Percentiles rank a stretch among this genome's conserved stretches.
Conservation (phyloP, 202 grass and related monocot genomes). For the Zizania palustris region DNA sequence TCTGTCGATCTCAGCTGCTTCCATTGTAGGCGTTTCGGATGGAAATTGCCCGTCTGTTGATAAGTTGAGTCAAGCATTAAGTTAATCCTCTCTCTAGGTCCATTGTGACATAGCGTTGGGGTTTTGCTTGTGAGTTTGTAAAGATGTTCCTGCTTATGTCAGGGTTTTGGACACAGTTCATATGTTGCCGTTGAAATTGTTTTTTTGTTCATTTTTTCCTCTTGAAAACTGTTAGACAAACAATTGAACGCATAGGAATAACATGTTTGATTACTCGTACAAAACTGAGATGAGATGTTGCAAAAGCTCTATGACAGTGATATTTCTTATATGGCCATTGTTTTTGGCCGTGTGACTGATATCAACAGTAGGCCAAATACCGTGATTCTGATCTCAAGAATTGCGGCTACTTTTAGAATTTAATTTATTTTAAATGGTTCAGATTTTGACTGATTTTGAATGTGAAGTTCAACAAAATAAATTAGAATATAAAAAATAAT, state of each 20-base stretch:
- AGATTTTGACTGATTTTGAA: no score
- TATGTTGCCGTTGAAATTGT: constrained; percentile 30
- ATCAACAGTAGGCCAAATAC: no score
- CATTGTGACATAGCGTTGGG: constrained; percentile 41
- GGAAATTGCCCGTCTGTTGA: constrained; percentile 29
- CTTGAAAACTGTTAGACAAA: not conserved
- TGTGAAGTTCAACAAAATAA: no score
- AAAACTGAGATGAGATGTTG: not conserved
- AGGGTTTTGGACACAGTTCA: constrained; percentile 19
- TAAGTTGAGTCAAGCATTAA: not conserved
- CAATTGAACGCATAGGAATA: not conserved
- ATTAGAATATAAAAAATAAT: no score
- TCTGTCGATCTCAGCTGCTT: constrained; percentile 33
- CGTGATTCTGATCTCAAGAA: no score
- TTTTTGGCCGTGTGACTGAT: not conserved
- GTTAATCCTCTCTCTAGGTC: not conserved
- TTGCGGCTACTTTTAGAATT: no score
- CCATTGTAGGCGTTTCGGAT: constrained; percentile 15
- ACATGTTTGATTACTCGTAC: not conserved
- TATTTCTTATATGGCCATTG: not conserved
- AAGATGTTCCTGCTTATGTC: constrained; percentile 41
- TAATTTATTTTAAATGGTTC: no score
- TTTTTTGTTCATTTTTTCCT: constrained; percentile 1
- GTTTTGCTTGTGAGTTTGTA: constrained; percentile 36
- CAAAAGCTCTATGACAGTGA: not conserved